These are phyloP conservation scores for Phlebiopsis flavidoalba DNA, from an alignment of 768 basidiomycete genomes.

Conservation along the genomic window DNA sequence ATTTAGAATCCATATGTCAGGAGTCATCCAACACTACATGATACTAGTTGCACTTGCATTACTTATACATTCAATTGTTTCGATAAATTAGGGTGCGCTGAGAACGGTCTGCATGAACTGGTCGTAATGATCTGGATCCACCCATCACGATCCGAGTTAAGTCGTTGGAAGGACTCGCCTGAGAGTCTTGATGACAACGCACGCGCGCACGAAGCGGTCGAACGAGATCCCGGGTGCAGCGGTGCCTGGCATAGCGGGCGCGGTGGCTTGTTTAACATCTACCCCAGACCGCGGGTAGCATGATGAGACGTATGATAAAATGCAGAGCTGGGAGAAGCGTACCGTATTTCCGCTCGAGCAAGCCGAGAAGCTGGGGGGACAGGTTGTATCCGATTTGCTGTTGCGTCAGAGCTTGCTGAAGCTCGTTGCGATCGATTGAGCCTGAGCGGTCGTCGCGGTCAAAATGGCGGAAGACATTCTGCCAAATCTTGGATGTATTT, in stretches of 20 bases:
- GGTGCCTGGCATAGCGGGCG: constrained; percentile 21
- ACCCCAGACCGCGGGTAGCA: constrained; percentile 34
- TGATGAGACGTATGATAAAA: constrained; percentile 9
- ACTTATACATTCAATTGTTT: not conserved
- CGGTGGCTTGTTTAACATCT: constrained; percentile 52
- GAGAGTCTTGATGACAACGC: constrained; percentile 76
- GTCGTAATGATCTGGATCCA: constrained; percentile 72
- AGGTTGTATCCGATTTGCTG: constrained; percentile 67
- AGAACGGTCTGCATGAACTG: constrained; percentile 68
- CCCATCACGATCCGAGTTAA: constrained; percentile 61
- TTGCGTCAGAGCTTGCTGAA: constrained; percentile 61
- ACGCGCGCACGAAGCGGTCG: constrained; percentile 83
- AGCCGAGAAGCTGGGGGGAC: constrained; percentile 54
- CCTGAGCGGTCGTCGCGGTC: constrained; percentile 78
- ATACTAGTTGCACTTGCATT: not conserved
- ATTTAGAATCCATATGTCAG: no score
- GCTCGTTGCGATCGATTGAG: constrained; percentile 66
- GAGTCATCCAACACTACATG: no score
- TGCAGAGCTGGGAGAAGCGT: constrained; percentile 18
- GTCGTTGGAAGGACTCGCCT: constrained; percentile 62
- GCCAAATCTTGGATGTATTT: constrained; percentile 88
- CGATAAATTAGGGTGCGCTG: constrained; percentile 44
- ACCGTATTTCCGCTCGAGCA: constrained; percentile 82
- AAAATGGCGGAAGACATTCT: constrained; percentile 77
- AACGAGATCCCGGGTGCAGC: constrained; percentile 65